Conservation (phyloP, 2,329 filamentous ascomycete species). For the Aspergillus spinulosporus region DNA sequence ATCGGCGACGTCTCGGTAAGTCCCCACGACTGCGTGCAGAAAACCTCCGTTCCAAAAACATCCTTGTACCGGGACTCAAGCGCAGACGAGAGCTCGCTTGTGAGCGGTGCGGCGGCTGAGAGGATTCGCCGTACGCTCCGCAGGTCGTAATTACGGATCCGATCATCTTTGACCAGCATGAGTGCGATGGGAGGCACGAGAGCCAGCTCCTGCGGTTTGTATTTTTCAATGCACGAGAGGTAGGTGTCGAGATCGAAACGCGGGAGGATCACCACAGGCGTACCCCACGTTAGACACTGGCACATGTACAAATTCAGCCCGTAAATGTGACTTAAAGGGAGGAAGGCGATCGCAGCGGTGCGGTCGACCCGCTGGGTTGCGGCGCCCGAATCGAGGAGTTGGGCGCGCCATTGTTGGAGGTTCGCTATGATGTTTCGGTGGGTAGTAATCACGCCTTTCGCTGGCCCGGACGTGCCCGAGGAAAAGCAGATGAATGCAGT, state of each 20-base stretch:
- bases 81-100: not conserved
- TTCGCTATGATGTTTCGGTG: conserved; percentile 8
- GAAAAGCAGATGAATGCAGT: conserved; percentile 12
- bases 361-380: not conserved
- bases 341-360: conserved; percentile 5
- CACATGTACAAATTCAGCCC: conserved; percentile 5
- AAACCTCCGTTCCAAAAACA: not conserved
- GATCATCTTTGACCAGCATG: conserved; percentile 4
- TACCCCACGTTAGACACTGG: conserved; percentile 6
- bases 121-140: not conserved
- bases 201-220: not conserved
- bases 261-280: not conserved
- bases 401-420: conserved; percentile 7
- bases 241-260: not conserved
- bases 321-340: conserved; percentile 11
- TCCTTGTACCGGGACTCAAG: not conserved
- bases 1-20: conserved; percentile 9
- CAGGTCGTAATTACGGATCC: not conserved
- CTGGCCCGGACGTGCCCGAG: not conserved
- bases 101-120: conserved; percentile 6
- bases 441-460: conserved; percentile 6
- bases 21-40: conserved; percentile 5
- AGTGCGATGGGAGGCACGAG: conserved; percentile 6
- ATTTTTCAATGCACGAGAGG: not conserved
- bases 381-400: conserved; percentile 1